Conservation (phyloP, 108 stramenopile genomes). For the Skeletonema tropicum region DNA sequence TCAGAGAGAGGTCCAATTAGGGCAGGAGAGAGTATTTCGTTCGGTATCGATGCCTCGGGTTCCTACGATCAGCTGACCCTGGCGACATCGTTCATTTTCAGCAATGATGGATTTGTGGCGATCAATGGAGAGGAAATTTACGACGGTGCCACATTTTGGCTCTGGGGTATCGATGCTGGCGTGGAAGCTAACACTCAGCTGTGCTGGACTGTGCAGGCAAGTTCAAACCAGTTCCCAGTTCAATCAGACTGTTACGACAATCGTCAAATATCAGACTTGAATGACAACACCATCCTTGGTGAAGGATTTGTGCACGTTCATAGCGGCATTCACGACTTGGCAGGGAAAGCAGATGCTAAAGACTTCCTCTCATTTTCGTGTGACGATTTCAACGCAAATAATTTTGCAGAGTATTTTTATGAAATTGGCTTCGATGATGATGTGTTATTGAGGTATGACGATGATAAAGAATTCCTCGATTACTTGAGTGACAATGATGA, state of each 20-base stretch:
- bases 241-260: not conserved
- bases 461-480: constrained; percentile 2
- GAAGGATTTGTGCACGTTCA: not conserved
- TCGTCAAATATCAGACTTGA: not conserved
- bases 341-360: not conserved
- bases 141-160: constrained; percentile 1
- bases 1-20: not conserved
- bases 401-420: not conserved
- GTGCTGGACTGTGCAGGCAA: constrained; percentile 3
- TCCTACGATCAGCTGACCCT: not conserved
- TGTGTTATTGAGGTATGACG: not conserved
- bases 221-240: not conserved
- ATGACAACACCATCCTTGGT: constrained; percentile 5
- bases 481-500: not conserved
- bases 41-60: constrained; percentile 8
- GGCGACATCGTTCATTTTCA: constrained; percentile 1
- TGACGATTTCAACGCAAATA: not conserved
- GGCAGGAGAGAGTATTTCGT: constrained; percentile 3
- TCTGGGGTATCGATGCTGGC: constrained; percentile 10
- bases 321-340: not conserved
- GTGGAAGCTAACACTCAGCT: constrained; percentile 11
- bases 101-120: constrained; percentile 12
- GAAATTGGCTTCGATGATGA: constrained; percentile 1
- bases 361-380: not conserved
- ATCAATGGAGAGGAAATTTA: constrained; percentile 14